Base-by-base conservation (phyloP, 495 filamentous ascomycete genomes). In the Podospora pseudopauciseta region DNA sequence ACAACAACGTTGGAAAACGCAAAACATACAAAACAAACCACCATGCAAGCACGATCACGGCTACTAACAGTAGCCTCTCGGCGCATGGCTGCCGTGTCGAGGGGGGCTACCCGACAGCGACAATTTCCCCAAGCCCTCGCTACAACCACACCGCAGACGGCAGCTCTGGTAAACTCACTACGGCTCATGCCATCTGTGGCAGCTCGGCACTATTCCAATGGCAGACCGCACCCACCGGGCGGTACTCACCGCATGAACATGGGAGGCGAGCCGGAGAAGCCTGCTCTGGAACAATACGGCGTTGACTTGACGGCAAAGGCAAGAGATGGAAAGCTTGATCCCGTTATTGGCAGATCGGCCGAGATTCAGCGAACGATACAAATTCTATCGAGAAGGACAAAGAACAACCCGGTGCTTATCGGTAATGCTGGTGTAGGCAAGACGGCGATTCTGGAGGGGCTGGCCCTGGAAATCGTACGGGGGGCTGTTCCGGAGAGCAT, bases 401-500 rank as follows among this genome's bases (percentile, higher is more conserved):
- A 98, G 78, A 98, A 99, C 76, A 98, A 98, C 68, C 95, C 95
- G 1, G 94, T 97, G 20, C 82, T 97, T 32, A 97, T 97, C 68
- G 95, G 95, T 72, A 87, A 86, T 32, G 93, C 95, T 5, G 95
- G 95, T 71, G 97, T 94, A 16, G 95, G 95, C 60, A 99, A 99
- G 79, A 99, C 95, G 1, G 95, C 95, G 1, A 91, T 98, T 32
- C 76, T 99, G 13, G 95, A 99, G 80, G 95, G 95, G 1, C 80
- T 99, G 69, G 94, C 95, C 27, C 89, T 94, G 77, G 84, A 94
- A 49, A 98, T 99, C 75, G 91, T 96, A 2, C 85, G 86, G 68
- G 95, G 95, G 0, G 94, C 96, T 80, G 94, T 99, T 2, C 95
- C 95, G 0, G 95, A 98, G 78, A 96, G 92, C 73, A 91, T 99